A percentile compares a stretch with the other conserved stretches of the same genome.
These are phyloP conservation scores for Graphilbum sp. DNA, from an alignment of 2,329 filamentous ascomycete genomes.

Conservation along the genomic window DNA sequence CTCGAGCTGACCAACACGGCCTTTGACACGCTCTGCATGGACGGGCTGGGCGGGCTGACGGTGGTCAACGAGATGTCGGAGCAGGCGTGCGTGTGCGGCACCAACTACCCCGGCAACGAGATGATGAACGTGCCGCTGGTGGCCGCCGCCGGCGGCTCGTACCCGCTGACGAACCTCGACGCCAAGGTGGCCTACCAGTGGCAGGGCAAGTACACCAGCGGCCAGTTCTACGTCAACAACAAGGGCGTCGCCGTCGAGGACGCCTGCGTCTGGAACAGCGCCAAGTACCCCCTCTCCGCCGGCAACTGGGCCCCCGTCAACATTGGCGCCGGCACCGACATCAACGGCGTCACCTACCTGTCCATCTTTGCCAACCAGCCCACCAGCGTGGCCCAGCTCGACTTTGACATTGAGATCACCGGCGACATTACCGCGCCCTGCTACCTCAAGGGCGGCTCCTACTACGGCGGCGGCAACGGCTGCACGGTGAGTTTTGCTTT, in stretches of 20 bases:
- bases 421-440: slow-evolving; percentile 47
- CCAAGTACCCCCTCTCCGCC: slow-evolving; percentile 30
- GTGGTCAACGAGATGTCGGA: slow-evolving; percentile 58
- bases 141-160: slow-evolving; percentile 38
- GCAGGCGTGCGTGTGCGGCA: slow-evolving; percentile 69
- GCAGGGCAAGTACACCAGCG: slow-evolving; percentile 59
- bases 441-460: slow-evolving; percentile 48
- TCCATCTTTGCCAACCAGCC: slow-evolving; percentile 75
- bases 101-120: slow-evolving; percentile 90
- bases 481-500: slow-evolving; percentile 57
- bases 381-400: slow-evolving; percentile 50
- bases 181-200: slow-evolving; percentile 61
- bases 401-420: slow-evolving; percentile 64
- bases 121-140: slow-evolving; percentile 66
- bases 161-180: slow-evolving; percentile 59
- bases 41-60: slow-evolving; percentile 51
- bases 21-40: slow-evolving; percentile 57
- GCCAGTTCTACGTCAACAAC: slow-evolving; percentile 95
- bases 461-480: slow-evolving; percentile 41
- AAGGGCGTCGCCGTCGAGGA: slow-evolving; percentile 48
- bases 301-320: slow-evolving; percentile 85
- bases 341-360: slow-evolving; percentile 52
- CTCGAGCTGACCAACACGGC: slow-evolving; percentile 58
- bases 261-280: slow-evolving; percentile 60
- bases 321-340: slow-evolving; percentile 60